phyloP scores from a whole-genome alignment of 441 rosid genomes.

The Pelargonium australe region DNA sequence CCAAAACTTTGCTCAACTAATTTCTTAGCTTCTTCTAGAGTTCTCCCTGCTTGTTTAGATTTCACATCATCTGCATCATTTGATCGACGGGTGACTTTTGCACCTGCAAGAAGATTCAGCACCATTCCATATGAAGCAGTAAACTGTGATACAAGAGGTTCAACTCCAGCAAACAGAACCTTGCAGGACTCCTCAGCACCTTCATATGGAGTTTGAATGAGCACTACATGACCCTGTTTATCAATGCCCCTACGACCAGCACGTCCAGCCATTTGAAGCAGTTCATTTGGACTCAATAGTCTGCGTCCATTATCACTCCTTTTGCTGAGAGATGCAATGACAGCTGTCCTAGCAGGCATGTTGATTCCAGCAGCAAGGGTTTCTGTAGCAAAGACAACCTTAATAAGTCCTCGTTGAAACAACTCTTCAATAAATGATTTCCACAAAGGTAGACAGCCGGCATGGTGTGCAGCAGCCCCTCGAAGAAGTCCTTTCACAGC shows the following conservation, averaged over 20 bases:
- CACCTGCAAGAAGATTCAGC: slow-evolving; percentile 78
- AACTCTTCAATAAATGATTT: slow-evolving; percentile 87
- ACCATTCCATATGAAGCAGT: slow-evolving; percentile 99
- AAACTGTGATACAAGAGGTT: slow-evolving; percentile 89
- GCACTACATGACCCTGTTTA: slow-evolving; percentile 72
- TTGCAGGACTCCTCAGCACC: slow-evolving; percentile 92
- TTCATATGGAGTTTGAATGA: slow-evolving; percentile 75
- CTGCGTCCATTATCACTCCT: slow-evolving; percentile 65
- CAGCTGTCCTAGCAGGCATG: slow-evolving; percentile 97
- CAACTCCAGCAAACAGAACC: slow-evolving; percentile 73
- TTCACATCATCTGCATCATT: slow-evolving; percentile 44
- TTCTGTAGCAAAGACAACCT: slow-evolving; percentile 94
- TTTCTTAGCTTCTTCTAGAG: slow-evolving; percentile 86
- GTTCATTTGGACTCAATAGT: slow-evolving; percentile 71
- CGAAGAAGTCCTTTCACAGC: slow-evolving; percentile 74
- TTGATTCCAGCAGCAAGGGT: slow-evolving; percentile 97
- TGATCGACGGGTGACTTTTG: slow-evolving; percentile 55
- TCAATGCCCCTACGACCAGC: slow-evolving; percentile 98
- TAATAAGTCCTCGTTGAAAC: slow-evolving; percentile 84
- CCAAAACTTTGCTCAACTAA: slow-evolving; percentile 94
- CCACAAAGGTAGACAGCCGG: slow-evolving; percentile 96
- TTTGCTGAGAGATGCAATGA: slow-evolving; percentile 70
- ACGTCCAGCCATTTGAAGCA: slow-evolving; percentile 97
- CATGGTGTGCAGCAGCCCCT: slow-evolving; percentile 95
- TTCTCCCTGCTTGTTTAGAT: slow-evolving; percentile 59